phyloP scores from a whole-genome alignment of 176 grass and related monocot genomes.

The Phragmites australis region DNA sequence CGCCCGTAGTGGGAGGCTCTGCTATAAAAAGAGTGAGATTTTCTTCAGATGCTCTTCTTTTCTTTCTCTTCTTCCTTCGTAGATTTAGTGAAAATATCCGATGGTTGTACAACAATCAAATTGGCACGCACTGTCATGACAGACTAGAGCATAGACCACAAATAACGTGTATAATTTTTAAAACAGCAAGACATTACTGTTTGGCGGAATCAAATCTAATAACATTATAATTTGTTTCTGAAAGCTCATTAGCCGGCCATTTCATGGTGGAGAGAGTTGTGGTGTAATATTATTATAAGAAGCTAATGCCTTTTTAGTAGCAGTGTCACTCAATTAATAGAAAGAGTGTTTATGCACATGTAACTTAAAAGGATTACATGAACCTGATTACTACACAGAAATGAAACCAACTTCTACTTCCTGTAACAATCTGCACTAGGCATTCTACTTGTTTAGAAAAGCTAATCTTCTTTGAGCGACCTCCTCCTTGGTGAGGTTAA shows the following conservation, averaged over 20 bases:
- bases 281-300: no score
- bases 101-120: neutral
- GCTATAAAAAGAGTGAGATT: conserved; percentile 66
- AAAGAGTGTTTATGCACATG: no score
- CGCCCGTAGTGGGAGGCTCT: conserved; percentile 59
- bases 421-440: no score
- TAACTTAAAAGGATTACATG: no score
- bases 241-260: neutral
- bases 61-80: neutral
- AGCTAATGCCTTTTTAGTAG: no score
- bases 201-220: neutral
- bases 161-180: neutral
- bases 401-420: no score
- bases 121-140: neutral
- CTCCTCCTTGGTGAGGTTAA: no score
- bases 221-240: neutral
- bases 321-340: no score
- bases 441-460: no score
- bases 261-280: neutral
- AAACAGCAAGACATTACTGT: neutral
- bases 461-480: no score
- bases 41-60: neutral
- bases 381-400: no score
- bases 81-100: neutral
- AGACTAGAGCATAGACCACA: neutral